phyloP scores from a whole-genome alignment of 1,284 basidiomycete species.

The Mycosarcoma maydis region DNA sequence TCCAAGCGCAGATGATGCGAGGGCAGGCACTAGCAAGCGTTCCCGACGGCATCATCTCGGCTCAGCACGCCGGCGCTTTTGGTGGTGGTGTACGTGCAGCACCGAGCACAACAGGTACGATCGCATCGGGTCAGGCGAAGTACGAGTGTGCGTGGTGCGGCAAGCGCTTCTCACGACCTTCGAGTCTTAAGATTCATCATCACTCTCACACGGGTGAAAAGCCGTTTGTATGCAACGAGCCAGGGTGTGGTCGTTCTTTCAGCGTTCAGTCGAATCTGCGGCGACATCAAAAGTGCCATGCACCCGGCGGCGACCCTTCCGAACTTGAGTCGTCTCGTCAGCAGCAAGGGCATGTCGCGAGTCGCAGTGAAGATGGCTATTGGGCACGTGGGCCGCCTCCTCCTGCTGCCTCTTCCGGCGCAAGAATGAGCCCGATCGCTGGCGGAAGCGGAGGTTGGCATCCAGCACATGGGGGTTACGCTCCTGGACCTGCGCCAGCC shows the following conservation, averaged over 20 bases:
- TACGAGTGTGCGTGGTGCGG: constrained; percentile 63
- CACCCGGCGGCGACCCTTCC: constrained; percentile 34
- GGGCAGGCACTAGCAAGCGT: constrained; percentile 34
- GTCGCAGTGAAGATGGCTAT: constrained; percentile 27
- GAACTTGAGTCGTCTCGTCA: constrained; percentile 27
- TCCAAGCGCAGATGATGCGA: constrained; percentile 43
- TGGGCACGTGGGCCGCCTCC: constrained; percentile 34
- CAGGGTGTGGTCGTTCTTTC: constrained; percentile 62
- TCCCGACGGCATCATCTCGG: constrained; percentile 40
- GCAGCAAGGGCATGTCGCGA: constrained; percentile 18
- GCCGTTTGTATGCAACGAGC: constrained; percentile 60
- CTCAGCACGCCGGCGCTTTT: constrained; percentile 27
- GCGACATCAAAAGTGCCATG: constrained; percentile 62
- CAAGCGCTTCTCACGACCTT: constrained; percentile 63
- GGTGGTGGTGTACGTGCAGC: constrained; percentile 34
- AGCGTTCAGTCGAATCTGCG: constrained; percentile 65
- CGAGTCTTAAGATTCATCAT: constrained; percentile 63
- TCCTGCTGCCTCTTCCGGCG: constrained; percentile 21
- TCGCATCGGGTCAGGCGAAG: constrained; percentile 52
- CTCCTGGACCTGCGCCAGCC: constrained; percentile 13
- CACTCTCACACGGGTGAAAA: constrained; percentile 66
- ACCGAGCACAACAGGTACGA: constrained; percentile 35
- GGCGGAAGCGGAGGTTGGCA: constrained; percentile 35
- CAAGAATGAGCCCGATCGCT: constrained; percentile 29
- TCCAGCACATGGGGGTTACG: constrained; percentile 24